These are phyloP conservation scores for Xerocomus brunneocitrinus DNA, from an alignment of 768 basidiomycete species.

Conservation along the genomic window DNA sequence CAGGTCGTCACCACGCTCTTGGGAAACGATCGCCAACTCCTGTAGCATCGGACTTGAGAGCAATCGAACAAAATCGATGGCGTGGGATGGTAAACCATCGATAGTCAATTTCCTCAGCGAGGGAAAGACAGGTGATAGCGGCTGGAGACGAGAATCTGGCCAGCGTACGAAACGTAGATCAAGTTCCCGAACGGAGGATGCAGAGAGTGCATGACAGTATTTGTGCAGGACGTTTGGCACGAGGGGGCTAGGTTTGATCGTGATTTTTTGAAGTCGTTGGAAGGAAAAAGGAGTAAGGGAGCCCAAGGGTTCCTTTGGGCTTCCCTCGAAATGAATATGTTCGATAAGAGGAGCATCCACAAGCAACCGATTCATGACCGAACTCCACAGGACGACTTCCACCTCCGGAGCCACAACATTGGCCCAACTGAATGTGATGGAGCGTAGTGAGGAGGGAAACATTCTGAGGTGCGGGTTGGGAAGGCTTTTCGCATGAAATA, in stretches of 20 bases:
- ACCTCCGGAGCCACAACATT: conserved; percentile 10
- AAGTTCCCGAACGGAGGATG: conserved; percentile 16
- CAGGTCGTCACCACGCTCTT: conserved; percentile 11
- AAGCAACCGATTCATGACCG: conserved; percentile 16
- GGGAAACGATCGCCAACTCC: conserved; percentile 17
- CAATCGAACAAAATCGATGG: conserved; percentile 18
- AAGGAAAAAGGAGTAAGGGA: conserved; percentile 16
- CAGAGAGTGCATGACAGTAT: conserved; percentile 20
- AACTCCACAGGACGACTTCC: conserved; percentile 19
- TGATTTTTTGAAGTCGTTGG: conserved; percentile 14
- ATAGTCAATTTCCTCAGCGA: conserved; percentile 18
- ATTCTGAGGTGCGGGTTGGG: conserved; percentile 11
- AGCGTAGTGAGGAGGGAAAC: conserved; percentile 23
- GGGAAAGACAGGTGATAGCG: conserved; percentile 18
- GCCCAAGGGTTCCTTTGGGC: conserved; percentile 17
- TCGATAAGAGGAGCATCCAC: conserved; percentile 20
- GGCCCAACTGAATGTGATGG: conserved; percentile 18
- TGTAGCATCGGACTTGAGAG: conserved; percentile 17
- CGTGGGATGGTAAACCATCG: conserved; percentile 18
- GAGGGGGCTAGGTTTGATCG: conserved; percentile 22
- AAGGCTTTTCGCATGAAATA: conserved; percentile 14
- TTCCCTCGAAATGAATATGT: conserved; percentile 22
- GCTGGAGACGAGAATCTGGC: conserved; percentile 18
- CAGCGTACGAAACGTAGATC: conserved; percentile 23
- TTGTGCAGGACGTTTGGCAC: conserved; percentile 23